Evolutionary conservation across 2,329 filamentous ascomycete species (phyloP), one percentile per base, ranked within the genome.

Genomic region (Xylaria sp.): DNA sequence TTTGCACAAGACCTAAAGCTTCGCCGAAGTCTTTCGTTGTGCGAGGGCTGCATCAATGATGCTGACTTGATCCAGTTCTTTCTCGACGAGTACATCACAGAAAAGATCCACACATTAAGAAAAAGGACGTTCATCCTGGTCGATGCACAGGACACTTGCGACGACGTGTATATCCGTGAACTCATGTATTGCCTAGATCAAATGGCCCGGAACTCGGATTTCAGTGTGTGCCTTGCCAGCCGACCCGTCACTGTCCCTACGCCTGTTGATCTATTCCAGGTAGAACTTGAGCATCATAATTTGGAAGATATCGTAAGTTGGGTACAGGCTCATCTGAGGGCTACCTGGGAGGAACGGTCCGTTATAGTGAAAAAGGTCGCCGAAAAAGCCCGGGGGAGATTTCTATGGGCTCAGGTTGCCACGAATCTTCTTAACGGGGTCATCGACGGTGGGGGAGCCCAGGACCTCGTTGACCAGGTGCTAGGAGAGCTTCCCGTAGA

Each of bases 41-140:
- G 46, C 44, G 37, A 52, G 10, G 52, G 51, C 18, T 16, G 13
- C 4, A 42, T 58, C n/a, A 50, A 19, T 18, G 54, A 59, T 57
- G 42, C 52, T 4, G 55, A 58, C 16, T 13, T 62, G 13, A 57
- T 55, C 42, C 54, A 49, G 10, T 62, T 62, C n/a, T 62, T 63
- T 23, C 54, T 62, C 35, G 58, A 63, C 52, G 54, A 59, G 9
- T 60, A 60, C 30, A 46, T 61, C 11, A 46, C 34, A 9, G 46
- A 16, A 35, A 53, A 44, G n/a, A 52, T 54, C 1, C 42, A n/a
- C 39, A 57, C 55, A 2, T 46, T 57, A 34, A 13, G 56, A 18
- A 56, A 58, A 53, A 60, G 62, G 18, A 63, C 62, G 9, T 64
- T 64, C 44, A 57, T 64, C 52, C 39, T 63, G 37, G 46, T 64